Evolutionary conservation across 192 early-diverging fungal genomes (phyloP), one percentile per base, ranked within the genome.

Genomic region (Phlyctochytrium bullatum): DNA sequence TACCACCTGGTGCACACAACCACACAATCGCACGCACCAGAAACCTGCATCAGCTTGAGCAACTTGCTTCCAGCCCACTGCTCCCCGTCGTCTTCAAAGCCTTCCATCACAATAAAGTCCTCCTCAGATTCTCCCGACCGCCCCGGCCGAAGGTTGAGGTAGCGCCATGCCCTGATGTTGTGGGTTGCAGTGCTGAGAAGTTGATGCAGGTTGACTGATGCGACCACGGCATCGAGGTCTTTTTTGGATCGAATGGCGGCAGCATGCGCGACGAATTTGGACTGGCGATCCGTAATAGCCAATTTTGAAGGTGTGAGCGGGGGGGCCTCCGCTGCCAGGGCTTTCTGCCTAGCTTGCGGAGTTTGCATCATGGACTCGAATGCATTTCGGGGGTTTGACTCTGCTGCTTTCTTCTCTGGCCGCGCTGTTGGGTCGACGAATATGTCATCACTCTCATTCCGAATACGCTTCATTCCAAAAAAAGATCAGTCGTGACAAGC

Each of bases 61-160:
- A 69, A 60, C 50, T 35, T 61, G 20, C 68, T 51, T 14, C 68
- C 68, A 28, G 68, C 68, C 2, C 20, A 51, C 25, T 32, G 51
- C 28, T 69, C 68, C 4, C 68, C 68, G 52, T 69, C 68, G 10
- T 69, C 68, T 27, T 69, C 68, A 30, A 24, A 69, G 0, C 60
- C 68, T 10, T 69, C 68, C 32, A 62, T 28, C 3, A 69, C 60
- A 62, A 61, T 30, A 53, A 61, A 69, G 36, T 68, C 66, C 25
- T 60, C 54, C 17, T 52, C 54, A 3, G 34, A 47, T 20, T 59
- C 35, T 23, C 66, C 66, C 3, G 3, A 1, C n/a, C 34, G 6
- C 27, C 58, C 58, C 3, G 57, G 10, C 2, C 28, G 3, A n/a
- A 47, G 29, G 6, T 60, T 60, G 10, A 68, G 68, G 24, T 40